Base-by-base conservation (phyloP, 495 filamentous ascomycete genomes). In the Penicillium coffeae region DNA sequence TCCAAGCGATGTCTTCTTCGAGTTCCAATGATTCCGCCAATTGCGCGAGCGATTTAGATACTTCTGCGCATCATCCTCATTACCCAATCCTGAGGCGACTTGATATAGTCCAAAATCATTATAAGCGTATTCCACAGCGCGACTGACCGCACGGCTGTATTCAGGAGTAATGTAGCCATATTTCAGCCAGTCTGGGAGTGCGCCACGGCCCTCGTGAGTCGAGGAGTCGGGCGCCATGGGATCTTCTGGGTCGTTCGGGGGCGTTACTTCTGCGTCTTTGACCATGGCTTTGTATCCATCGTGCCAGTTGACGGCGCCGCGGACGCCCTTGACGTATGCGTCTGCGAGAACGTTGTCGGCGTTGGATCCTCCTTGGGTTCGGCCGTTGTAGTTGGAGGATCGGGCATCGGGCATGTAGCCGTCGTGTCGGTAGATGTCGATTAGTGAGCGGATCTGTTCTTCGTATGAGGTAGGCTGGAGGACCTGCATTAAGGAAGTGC, bases 21-120 rank as follows among this genome's bases (percentile, higher is more conserved):
- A 54, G 59, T 87, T 82, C 83, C 84, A 90, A 51, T 87, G 84
- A 57, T 87, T 86, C 8, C 79, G 72, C 86, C 86, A 89, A 48
- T 86, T 83, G 6, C 76, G 73, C 0, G 81, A 84, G 1, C 86
- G 77, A 38, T 74, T 66, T 19, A 87, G 65, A 50, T 89, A 89
- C 48, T 78, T 86, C 5, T 64, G 21, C 5, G 74, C 70, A 44
- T 87, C 84, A 0, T 66, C 65, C 0, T 45, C 38, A 27, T 77
- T 76, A 5, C 70, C 74, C 2, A 86, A 59, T 0, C 85, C 84
- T 13, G 62, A 70, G 7, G 70, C 72, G 18, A 75, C 66, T 42
- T 73, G 68, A 30, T 70, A 66, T 15, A 90, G 64, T 0, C 69
- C 74, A 51, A 89, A 89, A 56, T 90, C 86, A 55, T 90, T 88